phyloP scores from a whole-genome alignment of 306 rosid genomes.

The Oemleria cerasiformis region DNA sequence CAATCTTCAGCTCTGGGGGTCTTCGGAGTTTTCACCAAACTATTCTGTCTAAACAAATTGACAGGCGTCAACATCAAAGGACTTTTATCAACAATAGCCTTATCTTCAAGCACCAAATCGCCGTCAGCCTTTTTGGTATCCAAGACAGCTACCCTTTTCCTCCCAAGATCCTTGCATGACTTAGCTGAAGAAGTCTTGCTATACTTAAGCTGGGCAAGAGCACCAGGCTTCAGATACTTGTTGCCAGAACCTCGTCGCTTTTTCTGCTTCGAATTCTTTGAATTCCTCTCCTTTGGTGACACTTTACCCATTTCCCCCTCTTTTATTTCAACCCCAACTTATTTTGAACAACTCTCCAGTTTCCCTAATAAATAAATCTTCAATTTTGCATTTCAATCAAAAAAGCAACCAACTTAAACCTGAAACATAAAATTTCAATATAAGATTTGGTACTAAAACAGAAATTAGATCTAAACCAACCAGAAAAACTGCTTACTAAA shows the following conservation, averaged over 20 bases:
- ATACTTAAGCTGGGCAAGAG: constrained; percentile 82
- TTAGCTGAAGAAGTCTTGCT: constrained; percentile 39
- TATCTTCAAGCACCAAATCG: constrained; percentile 31
- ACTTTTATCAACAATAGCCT: constrained; percentile 50
- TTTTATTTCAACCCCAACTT: not conserved
- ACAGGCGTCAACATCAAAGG: constrained; percentile 77
- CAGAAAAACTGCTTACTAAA: not conserved
- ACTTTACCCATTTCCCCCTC: constrained; percentile 58
- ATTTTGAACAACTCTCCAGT: not conserved
- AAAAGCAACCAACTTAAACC: constrained; percentile 21
- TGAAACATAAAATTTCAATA: constrained; percentile 5
- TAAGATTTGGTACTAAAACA: not conserved
- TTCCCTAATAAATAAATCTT: not conserved
- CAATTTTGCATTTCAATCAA: constrained; percentile 5
- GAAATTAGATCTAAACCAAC: not conserved
- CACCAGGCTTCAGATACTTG: constrained; percentile 73
- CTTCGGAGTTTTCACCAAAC: constrained; percentile 54
- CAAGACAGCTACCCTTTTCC: constrained; percentile 59
- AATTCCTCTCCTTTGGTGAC: constrained; percentile 47
- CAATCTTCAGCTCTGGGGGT: constrained; percentile 60
- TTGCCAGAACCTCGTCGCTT: constrained; percentile 49
- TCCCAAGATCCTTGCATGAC: constrained; percentile 59
- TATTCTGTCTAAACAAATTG: constrained; percentile 49
- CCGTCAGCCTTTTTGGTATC: constrained; percentile 31
- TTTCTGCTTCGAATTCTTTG: constrained; percentile 44